A percentile compares a stretch with the other conserved stretches of the same genome.
Conservation (phyloP, 1,139 yeast species). For the Pichia sp. region DNA sequence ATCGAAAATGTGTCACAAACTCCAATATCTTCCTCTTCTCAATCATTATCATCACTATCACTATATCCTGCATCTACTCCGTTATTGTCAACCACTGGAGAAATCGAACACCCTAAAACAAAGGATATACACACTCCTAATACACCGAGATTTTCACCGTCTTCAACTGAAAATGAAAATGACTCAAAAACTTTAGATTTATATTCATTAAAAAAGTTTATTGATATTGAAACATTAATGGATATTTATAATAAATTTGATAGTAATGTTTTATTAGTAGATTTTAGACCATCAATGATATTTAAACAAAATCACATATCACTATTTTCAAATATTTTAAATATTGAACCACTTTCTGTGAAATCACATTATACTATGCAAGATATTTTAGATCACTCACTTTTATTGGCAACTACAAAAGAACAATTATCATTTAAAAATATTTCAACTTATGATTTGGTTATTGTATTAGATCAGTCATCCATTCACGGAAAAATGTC, state of each 20-base stretch:
- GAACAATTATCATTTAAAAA: constrained; percentile 38
- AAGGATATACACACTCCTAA: neutral
- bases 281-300: constrained; percentile 45
- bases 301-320: constrained; percentile 50
- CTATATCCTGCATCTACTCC: neutral
- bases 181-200: constrained; percentile 1
- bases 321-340: constrained; percentile 40
- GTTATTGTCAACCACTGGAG: neutral
- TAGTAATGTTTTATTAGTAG: constrained; percentile 41
- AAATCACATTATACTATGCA: constrained; percentile 32
- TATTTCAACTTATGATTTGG: constrained; percentile 43
- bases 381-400: constrained; percentile 30
- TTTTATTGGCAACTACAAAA: constrained; percentile 30
- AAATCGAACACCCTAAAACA: neutral
- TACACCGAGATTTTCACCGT: constrained; percentile 12
- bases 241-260: constrained; percentile 19
- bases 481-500: constrained; percentile 19
- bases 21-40: neutral
- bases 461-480: constrained; percentile 48
- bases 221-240: constrained; percentile 20
- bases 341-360: constrained; percentile 49
- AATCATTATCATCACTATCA: neutral
- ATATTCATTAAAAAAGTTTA: constrained; percentile 1
- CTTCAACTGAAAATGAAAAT: neutral
- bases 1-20: constrained; percentile 4